Evolutionary conservation across 495 filamentous ascomycete species (phyloP).

Genomic region (Neurospora pannonica): DNA sequence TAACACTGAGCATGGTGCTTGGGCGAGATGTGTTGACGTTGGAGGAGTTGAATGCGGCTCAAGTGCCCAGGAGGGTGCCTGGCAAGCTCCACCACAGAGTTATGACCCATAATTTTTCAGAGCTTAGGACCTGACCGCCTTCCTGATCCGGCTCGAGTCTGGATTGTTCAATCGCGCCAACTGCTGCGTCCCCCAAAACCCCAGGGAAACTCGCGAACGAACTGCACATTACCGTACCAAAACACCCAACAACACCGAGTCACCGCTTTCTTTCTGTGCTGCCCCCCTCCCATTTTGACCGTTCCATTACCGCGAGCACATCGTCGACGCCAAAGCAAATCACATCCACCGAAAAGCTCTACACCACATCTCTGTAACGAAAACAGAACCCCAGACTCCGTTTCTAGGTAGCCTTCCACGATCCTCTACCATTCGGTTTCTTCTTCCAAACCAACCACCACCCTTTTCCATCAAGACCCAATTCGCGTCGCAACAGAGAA

Average conservation of each 20-base stretch:
- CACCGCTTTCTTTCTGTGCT: neutral
- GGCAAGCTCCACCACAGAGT: neutral
- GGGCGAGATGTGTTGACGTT: neutral
- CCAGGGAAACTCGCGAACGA: neutral
- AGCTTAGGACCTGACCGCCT: constrained; percentile 1
- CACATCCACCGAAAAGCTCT: neutral
- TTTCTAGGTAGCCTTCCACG: neutral
- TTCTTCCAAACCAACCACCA: neutral
- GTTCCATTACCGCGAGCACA: neutral
- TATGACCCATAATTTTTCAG: neutral
- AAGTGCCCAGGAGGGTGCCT: neutral
- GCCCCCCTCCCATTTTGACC: neutral
- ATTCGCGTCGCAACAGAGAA: neutral
- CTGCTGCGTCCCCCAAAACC: neutral
- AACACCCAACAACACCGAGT: neutral
- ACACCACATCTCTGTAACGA: neutral
- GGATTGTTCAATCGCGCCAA: neutral
- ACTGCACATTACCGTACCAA: neutral
- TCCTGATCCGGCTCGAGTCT: neutral
- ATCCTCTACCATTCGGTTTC: neutral
- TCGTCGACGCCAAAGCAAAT: neutral
- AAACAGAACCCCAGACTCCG: neutral
- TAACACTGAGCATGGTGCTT: too few species aligned
- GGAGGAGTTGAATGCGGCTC: neutral
- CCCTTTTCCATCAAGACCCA: neutral